Evolutionary conservation across 768 basidiomycete species (phyloP), one percentile per base, ranked within the genome.

Genomic region (Pulveroboletus frians): DNA sequence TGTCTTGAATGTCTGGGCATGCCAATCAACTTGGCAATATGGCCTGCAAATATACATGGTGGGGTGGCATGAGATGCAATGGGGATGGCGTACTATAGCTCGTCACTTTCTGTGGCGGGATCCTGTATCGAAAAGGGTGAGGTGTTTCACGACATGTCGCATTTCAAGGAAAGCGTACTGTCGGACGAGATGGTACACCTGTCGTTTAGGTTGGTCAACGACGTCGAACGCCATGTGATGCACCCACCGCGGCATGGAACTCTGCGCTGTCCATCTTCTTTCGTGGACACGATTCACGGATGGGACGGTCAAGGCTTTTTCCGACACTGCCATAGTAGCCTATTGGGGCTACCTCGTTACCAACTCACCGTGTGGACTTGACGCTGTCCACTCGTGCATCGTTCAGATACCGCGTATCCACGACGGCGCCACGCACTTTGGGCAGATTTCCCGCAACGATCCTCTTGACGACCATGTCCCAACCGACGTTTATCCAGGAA

Each of bases 1-100:
- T 88, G 87, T 40, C 89, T 76, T 4, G 89, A 80, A 66, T 92
- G 78, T 21, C 73, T 74, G 0, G 88, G 89, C 84, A 85, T 87
- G 15, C 86, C 86, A 47, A 88, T 75, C 20, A 92, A 71, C 58
- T 83, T 88, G 7, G 89, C 87, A 47, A 92, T 78, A 60, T 90
- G 86, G 3, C 85, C 88, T 91, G 55, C 31, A 23, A 15, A n/a
- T 14, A 14, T 35, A 17, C n/a, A 8, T 9, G 15, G 39, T 21
- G 17, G 18, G 23, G 23, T 26, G 23, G 23, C 4, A 26, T 26
- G 23, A 14, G 14, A 17, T 13, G n/a, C 27, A 17, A 8, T 39
- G 37, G 14, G 30, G 13, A n/a, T 3, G 32, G 35, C 17, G 34
- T 13, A 86, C 88, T 86, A 59, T 92, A 92, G 43, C 79, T 85